phyloP scores from a whole-genome alignment of 805 yeast species.

The Candida insectalens region DNA sequence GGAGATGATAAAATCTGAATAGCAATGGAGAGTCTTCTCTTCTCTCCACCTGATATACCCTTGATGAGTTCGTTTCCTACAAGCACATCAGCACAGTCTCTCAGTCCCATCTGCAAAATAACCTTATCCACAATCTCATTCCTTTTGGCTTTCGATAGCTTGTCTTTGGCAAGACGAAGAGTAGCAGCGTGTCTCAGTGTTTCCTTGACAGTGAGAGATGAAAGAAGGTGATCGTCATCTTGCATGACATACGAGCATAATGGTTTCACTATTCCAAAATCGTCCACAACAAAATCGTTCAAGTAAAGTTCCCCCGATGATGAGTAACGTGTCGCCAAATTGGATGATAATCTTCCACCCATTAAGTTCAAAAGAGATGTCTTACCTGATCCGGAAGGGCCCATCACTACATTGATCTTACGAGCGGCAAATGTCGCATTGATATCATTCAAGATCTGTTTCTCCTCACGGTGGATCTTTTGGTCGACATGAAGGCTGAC shows the following conservation, averaged over 20 bases:
- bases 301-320: conserved; percentile 34
- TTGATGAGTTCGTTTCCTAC: conserved; percentile 51
- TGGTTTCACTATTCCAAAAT: conserved; percentile 24
- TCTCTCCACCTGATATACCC: conserved; percentile 74
- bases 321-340: conserved; percentile 17
- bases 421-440: conserved; percentile 45
- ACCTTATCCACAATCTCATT: conserved; percentile 39
- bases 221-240: conserved; percentile 63
- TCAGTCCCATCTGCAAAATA: conserved; percentile 59
- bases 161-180: conserved; percentile 43
- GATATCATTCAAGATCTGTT: conserved; percentile 33
- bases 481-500: conserved; percentile 16
- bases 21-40: conserved; percentile 75
- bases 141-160: conserved; percentile 30
- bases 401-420: conserved; percentile 63
- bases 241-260: conserved; percentile 74
- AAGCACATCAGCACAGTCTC: conserved; percentile 68
- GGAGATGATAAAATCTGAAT: conserved; percentile 69
- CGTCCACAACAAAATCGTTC: conserved; percentile 24
- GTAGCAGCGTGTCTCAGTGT: conserved; percentile 65
- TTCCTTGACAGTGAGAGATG: conserved; percentile 69
- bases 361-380: conserved; percentile 55
- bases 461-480: conserved; percentile 9
- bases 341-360: conserved; percentile 44
- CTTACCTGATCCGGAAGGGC: conserved; percentile 77